Base-by-base conservation (phyloP, 139 green algal species). In the Coelastrella sp. region DNA sequence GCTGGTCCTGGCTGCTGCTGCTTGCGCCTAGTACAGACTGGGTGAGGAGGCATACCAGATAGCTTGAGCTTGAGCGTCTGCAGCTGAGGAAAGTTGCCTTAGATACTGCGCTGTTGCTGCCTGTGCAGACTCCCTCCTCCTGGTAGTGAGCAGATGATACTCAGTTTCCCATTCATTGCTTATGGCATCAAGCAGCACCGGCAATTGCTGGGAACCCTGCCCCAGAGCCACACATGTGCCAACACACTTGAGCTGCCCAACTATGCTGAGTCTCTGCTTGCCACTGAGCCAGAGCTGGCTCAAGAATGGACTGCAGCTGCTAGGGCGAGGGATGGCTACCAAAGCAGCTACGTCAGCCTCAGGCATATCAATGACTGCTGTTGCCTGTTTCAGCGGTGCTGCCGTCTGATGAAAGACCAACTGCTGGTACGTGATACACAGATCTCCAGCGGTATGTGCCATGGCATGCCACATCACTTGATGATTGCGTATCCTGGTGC, bases 181-280 rank as follows among this genome's bases (percentile, higher is more conserved):
- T 85, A 95, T 27, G 80, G 91, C 8, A 25, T 24, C 76, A 70
- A 91, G 17, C 90, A 95, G 82, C 88, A 93, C 58, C 70, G 87
- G 72, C 72, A 57, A 63, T 80, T 91, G 76, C 89, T 96, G 79
- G 92, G 93, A 15, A 96, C 94, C 89, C 81, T 96, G 82, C 94
- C 94, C 9, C 94, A 96, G 90, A 92, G 90, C 68, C 57, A 88
- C 19, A 74, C 73, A 0, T 90, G 75, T 15, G 90, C 93, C 81
- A 96, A 96, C 91, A 89, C 94, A 68, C 87, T 96, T 15, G 93
- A 96, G 91, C 90, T 96, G 81, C 94, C 94, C 9, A 94, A 96
- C 92, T 96, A 96, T 88, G 95, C 93, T 93, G 92, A 93, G 57
- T 87, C 93, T 19, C 91, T 96, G 7, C 19, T 70, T 20, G 66